Base-by-base conservation (phyloP, 495 filamentous ascomycete species). In the Tuber borchii region DNA sequence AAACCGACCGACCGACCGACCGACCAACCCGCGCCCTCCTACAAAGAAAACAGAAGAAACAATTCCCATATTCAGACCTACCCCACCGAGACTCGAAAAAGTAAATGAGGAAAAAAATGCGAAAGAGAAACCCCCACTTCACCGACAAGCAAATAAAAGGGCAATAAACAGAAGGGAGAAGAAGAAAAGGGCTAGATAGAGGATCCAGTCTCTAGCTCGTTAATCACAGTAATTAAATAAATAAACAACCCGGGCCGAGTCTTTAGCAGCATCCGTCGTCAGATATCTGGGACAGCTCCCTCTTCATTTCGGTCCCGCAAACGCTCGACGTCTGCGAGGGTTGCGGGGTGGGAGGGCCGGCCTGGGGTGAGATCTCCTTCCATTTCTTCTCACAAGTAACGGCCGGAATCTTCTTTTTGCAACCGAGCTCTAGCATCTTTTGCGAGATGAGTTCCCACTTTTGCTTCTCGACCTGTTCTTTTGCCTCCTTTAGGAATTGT, bases 371-470 rank as follows among this genome's bases (percentile, higher is more conserved):
- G 61, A 83, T 82, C 75, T 83, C 81, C 45, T 82, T 80, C 82
- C 82, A 83, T 42, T 83, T 83, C 75, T 82, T 83, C 51, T 83
- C 82, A 37, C 82, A 83, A 22, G 82, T 80, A n/a, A 74, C 78
- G 22, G 81, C 82, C 6, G 82, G 82, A 73, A 83, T 83, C 82
- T 83, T 83, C 71, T 83, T 83, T 65, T 83, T 83, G 71, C 77
- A 79, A 17, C 82, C 82, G 44, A 83, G 44, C 73, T 83, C 82
- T 10, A 81, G 70, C 82, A 83, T 83, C 43, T 79, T 80, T 72
- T 78, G 76, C 16, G 78, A 81, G 34, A 83, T 80, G 70, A 83
- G 45, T 34, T 83, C 82, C 82, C 82, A 83, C 44, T 83, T 83
- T 37, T 83, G 79, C 74, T 83, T 83, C 37, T 82, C 79, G 31